Conservation (phyloP, 352 stramenopile genomes). For the Saprolegnia parasitica region DNA sequence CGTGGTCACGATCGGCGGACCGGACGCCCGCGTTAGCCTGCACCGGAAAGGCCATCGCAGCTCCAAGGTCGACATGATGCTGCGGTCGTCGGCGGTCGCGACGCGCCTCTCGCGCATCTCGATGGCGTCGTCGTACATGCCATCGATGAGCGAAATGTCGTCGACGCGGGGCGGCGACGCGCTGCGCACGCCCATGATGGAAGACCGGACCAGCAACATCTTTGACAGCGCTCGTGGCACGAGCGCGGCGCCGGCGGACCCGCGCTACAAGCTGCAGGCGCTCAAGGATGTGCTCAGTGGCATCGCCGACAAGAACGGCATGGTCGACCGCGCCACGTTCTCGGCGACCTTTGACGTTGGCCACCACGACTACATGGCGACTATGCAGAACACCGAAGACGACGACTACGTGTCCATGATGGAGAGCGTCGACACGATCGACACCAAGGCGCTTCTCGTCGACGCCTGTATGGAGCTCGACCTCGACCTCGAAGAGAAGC, state of each 20-base stretch:
- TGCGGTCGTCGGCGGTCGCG: slow-evolving; percentile 57
- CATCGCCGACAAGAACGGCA: slow-evolving; percentile 58
- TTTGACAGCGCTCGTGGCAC: slow-evolving; percentile 48
- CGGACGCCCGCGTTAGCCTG: not conserved
- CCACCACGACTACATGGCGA: slow-evolving; percentile 34
- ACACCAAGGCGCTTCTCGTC: slow-evolving; percentile 74
- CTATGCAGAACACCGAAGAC: slow-evolving; percentile 48
- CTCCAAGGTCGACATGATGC: slow-evolving; percentile 60
- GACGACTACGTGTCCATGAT: slow-evolving; percentile 50
- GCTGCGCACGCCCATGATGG: slow-evolving; percentile 57
- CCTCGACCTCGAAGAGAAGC: slow-evolving; percentile 65
- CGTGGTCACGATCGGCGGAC: slow-evolving; percentile 6
- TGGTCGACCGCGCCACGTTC: slow-evolving; percentile 71
- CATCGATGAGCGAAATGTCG: slow-evolving; percentile 36
- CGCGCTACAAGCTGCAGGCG: slow-evolving; percentile 48
- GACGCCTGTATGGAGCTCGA: slow-evolving; percentile 76
- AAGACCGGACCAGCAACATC: slow-evolving; percentile 45
- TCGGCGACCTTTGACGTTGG: slow-evolving; percentile 66
- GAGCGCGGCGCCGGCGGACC: slow-evolving; percentile 25
- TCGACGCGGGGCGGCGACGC: slow-evolving; percentile 41
- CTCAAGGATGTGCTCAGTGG: slow-evolving; percentile 69
- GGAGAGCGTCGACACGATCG: slow-evolving; percentile 45
- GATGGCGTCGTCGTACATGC: slow-evolving; percentile 44
- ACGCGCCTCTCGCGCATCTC: slow-evolving; percentile 46
- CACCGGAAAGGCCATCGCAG: not conserved